Evolutionary conservation across 495 filamentous ascomycete genomes (phyloP).

Genomic region (Aspergillus coremiiformis): DNA sequence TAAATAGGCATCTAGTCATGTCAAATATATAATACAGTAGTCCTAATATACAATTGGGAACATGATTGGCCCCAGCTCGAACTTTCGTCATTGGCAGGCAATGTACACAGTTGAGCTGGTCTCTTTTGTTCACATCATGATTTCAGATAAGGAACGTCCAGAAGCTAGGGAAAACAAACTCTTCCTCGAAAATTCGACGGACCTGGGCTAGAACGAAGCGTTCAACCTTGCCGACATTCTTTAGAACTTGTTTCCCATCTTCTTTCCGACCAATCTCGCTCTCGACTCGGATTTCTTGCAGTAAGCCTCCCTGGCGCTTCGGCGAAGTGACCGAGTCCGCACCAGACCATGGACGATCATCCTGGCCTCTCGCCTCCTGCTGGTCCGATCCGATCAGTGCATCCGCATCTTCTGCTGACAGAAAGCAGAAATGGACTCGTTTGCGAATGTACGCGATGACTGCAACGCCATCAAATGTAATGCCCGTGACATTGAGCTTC

Average conservation of each 20-base stretch:
- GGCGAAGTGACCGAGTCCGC: conserved; percentile 16
- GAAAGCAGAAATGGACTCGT: conserved; percentile 77
- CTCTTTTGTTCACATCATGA: neutral
- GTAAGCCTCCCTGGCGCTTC: conserved; percentile 58
- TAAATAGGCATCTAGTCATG: too few relatives aligned
- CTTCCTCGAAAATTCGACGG: conserved; percentile 92
- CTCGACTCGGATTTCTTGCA: conserved; percentile 91
- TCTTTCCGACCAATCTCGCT: conserved; percentile 93
- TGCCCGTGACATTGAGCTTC: conserved; percentile 83
- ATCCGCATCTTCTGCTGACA: conserved; percentile 79
- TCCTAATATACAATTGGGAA: neutral
- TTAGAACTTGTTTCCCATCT: conserved; percentile 84
- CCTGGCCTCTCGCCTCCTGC: conserved; percentile 30
- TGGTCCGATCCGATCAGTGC: conserved; percentile 51
- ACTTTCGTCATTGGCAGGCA: neutral
- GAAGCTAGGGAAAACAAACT: conserved; percentile 95
- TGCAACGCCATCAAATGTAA: conserved; percentile 90
- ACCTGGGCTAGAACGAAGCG: conserved; percentile 96
- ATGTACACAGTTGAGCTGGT: neutral
- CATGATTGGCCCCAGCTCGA: neutral
- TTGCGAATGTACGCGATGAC: conserved; percentile 84
- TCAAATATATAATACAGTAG: too few relatives aligned
- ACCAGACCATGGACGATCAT: conserved; percentile 8
- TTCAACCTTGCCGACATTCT: conserved; percentile 98
- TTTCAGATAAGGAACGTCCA: conserved; percentile 91